Evolutionary conservation across 2,329 filamentous ascomycete genomes (phyloP).

Genomic region (Aspergillus sclerotialis): DNA sequence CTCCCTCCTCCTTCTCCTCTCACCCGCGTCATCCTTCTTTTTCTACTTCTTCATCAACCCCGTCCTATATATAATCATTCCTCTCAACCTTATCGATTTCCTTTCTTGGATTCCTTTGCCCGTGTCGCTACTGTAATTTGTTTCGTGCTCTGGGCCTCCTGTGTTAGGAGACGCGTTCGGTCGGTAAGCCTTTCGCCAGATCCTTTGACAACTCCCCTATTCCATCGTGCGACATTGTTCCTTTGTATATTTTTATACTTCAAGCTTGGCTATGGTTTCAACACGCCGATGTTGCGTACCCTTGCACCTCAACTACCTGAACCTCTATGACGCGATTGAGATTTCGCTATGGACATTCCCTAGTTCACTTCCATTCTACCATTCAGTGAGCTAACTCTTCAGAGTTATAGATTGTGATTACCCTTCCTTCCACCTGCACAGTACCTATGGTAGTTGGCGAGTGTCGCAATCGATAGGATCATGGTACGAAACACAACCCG

Average conservation of each 20-base stretch:
- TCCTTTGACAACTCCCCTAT: neutral
- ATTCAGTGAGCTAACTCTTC: constrained; percentile 9
- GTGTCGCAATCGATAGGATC: constrained; percentile 11
- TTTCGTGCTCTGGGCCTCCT: constrained; percentile 8
- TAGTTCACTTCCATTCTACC: too few relatives aligned
- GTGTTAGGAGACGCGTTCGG: constrained; percentile 18
- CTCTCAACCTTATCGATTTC: constrained; percentile 2
- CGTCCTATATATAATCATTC: too few relatives aligned
- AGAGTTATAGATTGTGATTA: too few relatives aligned
- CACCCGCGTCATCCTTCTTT: constrained; percentile 6
- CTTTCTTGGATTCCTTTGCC: constrained; percentile 6
- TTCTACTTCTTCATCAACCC: too few relatives aligned
- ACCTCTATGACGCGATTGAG: too few relatives aligned
- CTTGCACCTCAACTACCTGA: neutral
- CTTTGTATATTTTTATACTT: neutral
- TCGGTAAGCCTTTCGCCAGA: constrained; percentile 11
- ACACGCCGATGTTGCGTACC: neutral
- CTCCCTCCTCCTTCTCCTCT: constrained; percentile 4
- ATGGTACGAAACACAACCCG: constrained; percentile 23
- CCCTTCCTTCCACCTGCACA: constrained; percentile 5
- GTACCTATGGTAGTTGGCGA: constrained; percentile 20
- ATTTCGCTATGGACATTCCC: too few relatives aligned
- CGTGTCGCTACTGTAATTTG: neutral
- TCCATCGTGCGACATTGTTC: neutral
- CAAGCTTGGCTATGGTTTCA: neutral